Percentiles rank a stretch among this genome's conserved stretches.
These are phyloP conservation scores for Santalum album DNA, from an alignment of 164 flowering plant genomes.

Conservation along the genomic window DNA sequence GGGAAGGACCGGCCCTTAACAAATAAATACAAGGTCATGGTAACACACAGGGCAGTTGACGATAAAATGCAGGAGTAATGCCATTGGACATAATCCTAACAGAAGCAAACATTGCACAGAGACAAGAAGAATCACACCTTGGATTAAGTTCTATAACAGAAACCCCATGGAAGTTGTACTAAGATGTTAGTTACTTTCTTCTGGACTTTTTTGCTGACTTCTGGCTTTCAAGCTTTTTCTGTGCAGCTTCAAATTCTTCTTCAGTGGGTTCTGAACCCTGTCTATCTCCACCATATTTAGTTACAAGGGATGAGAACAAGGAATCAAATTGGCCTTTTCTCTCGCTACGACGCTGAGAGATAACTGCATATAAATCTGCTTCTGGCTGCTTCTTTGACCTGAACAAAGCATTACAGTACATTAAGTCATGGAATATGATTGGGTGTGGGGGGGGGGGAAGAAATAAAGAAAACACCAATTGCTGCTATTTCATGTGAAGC, in stretches of 20 bases:
- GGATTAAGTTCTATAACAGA: too few species aligned
- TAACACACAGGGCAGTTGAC: too few species aligned
- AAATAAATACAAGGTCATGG: too few species aligned
- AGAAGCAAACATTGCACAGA: too few species aligned
- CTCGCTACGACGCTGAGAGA: slow-evolving; percentile 65
- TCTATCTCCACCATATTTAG: slow-evolving; percentile 50
- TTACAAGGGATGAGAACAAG: slow-evolving; percentile 63
- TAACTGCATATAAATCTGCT: slow-evolving; percentile 56
- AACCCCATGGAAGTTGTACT: too few species aligned
- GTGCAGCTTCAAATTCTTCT: slow-evolving; percentile 90
- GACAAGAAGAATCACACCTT: too few species aligned
- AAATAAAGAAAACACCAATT: neutral
- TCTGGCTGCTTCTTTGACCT: slow-evolving; percentile 53
- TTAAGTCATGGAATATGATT: too few species aligned
- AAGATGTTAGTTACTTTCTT: slow-evolving; percentile 13
- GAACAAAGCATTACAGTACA: slow-evolving; percentile 7
- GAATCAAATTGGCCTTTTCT: slow-evolving; percentile 70
- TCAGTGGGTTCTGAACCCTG: slow-evolving; percentile 59
- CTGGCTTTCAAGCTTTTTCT: slow-evolving; percentile 43
- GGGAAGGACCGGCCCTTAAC: too few species aligned
- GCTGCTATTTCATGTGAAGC: neutral
- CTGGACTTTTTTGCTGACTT: slow-evolving; percentile 35
- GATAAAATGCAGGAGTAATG: too few species aligned
- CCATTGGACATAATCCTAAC: too few species aligned
- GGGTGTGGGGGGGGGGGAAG: too few species aligned